Base-by-base conservation (phyloP, 1,284 basidiomycete genomes). In the Phellinidium pouzarii region DNA sequence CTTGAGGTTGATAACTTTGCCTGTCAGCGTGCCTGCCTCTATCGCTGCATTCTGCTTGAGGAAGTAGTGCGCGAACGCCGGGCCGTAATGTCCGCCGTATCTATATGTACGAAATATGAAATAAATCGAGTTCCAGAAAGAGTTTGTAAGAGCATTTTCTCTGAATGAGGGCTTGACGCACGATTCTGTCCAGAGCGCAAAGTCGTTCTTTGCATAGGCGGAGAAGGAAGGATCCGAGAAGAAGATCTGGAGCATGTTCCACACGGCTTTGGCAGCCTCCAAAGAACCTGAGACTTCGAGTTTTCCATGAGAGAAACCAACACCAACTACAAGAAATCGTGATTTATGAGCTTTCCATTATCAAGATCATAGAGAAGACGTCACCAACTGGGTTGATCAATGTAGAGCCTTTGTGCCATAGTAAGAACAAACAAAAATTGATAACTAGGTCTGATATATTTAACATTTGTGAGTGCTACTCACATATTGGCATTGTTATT, bases 211-310 rank as follows among this genome's bases (percentile, higher is more conserved):
- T 37, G 73, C 66, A 50, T 75, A 76, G 45, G 79, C 76, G 26
- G 75, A 68, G 62, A 84, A 84, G 48, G 76, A 72, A 27, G 74
- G 63, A 61, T 84, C 75, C 11, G 72, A 65, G 47, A 87, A 71
- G 66, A 84, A 84, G 17, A 84, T 78, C 64, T 87, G 84, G 50
- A 88, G 64, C 62, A 85, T 82, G 40, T 67, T 71, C 77, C 80
- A 87, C 7, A 82, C 66, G 59, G 80, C 80, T 8, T 68, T 64
- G 0, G 80, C 81, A 5, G 80, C 80, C 55, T 75, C 63, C 48
- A 73, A 68, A 4, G 78, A 77, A 4, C 76, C 80, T 9, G 72
- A 70, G 22, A 80, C 77, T 3, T 65, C 69, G 34, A 69, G 61
- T 7, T 67, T 67, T 14, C 80, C 79, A 60, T 81, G 73, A 0